Base-by-base conservation (phyloP, 2,329 filamentous ascomycete genomes). In the Metarhizium rileyi region DNA sequence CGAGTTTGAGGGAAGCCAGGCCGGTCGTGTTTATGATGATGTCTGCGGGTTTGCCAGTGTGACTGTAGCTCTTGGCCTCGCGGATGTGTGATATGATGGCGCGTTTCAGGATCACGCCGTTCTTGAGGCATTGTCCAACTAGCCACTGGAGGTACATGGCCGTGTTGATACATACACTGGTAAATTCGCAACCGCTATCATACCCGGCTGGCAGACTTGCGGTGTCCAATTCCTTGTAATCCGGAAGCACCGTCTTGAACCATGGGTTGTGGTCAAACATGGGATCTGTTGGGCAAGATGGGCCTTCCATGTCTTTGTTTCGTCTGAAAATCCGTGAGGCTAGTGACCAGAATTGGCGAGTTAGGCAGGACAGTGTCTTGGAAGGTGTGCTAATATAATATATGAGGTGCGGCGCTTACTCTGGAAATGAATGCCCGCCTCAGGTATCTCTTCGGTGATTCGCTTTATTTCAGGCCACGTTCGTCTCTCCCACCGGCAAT, bases 91-190 rank as follows among this genome's bases (percentile, higher is more conserved):
- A 67, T 44, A 90, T 67, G 1, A 76, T 64, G 3, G 70, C 80
- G 20, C 87, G 78, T 58, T 79, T 77, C 59, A 91, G 71, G 1
- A 80, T 71, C 6, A 87, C 85, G 26, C 88, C 87, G 50, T 81
- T 79, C 57, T 80, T 81, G 26, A 86, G 74, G 64, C 88, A 94
- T 68, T 93, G 84, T 0, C 87, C 86, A 0, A 87, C 72, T 0
- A 97, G 81, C 81, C 87, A 96, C 4, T 87, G 81, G 2, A 96
- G 80, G 68, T 96, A 97, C 51, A 96, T 69, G 40, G 86, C 81
- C 0, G 87, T 87, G 69, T 97, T 96, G 65, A 96, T 91, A 69
- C 90, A 96, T 38, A 95, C 83, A 1, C 87, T 91, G 7, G 80
- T 88, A 66, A 93, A 95, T 49, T 77, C 73, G 46, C 80, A 86